phyloP scores from a whole-genome alignment of 2,329 filamentous ascomycete species.

The Epicoccum nigrum region DNA sequence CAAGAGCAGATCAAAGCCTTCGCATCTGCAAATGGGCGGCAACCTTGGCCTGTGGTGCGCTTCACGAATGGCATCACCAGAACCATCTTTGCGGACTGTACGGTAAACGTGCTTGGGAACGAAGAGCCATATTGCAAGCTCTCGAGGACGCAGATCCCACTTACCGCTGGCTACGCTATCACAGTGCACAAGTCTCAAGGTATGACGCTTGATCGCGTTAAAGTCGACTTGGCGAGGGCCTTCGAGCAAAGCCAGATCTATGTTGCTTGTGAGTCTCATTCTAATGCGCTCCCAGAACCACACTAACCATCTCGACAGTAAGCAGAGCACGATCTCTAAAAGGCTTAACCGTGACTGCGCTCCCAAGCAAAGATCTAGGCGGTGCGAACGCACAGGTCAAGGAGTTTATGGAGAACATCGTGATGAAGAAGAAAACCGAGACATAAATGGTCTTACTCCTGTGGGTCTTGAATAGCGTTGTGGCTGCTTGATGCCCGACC shows the following conservation, averaged over 20 bases:
- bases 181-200: conserved; percentile 68
- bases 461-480: no score
- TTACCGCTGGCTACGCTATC: conserved; percentile 66
- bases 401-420: conserved; percentile 35
- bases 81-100: conserved; percentile 60
- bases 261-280: conserved; percentile 55
- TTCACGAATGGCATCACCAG: conserved; percentile 57
- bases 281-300: not conserved
- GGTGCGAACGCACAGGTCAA: conserved; percentile 43
- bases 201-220: conserved; percentile 65
- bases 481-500: no score
- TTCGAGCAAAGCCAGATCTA: conserved; percentile 68
- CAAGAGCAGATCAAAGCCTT: conserved; percentile 50
- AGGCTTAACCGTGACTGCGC: conserved; percentile 53
- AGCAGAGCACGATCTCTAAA: conserved; percentile 60
- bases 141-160: conserved; percentile 65
- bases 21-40: conserved; percentile 40
- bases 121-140: conserved; percentile 56
- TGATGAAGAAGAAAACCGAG: conserved; percentile 8
- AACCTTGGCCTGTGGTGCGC: conserved; percentile 58
- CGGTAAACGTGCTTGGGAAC: conserved; percentile 56
- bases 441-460: conserved; percentile 1
- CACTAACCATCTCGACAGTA: conserved; percentile 41
- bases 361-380: conserved; percentile 32
- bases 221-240: conserved; percentile 58